These are phyloP conservation scores for Trichoderma polysporum DNA, from an alignment of 2,329 filamentous ascomycete species.

Conservation along the genomic window DNA sequence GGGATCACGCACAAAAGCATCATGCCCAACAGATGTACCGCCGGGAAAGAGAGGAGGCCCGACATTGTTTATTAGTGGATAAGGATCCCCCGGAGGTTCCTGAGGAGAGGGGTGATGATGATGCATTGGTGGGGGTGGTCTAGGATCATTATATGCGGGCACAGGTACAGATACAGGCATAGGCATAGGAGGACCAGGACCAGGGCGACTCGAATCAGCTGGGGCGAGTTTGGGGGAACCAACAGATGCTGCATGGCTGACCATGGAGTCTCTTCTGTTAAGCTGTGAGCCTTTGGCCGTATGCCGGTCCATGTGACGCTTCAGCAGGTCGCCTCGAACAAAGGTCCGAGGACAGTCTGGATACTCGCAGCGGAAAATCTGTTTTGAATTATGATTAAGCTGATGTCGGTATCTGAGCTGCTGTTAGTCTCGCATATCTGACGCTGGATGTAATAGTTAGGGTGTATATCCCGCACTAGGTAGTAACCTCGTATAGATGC, in stretches of 20 bases:
- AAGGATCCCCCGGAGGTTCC: conserved; percentile 45
- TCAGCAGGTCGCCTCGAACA: conserved; percentile 88
- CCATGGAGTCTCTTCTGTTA: conserved; percentile 65
- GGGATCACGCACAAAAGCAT: conserved; percentile 14
- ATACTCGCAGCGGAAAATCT: conserved; percentile 92
- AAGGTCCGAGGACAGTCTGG: conserved; percentile 88
- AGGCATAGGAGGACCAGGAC: conserved; percentile 33
- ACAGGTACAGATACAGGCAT: neutral
- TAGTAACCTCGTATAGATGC: neutral
- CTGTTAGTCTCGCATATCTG: conserved; percentile 15
- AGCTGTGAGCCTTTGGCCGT: conserved; percentile 76
- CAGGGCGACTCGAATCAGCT: conserved; percentile 47
- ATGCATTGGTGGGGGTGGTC: conserved; percentile 40
- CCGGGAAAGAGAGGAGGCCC: conserved; percentile 37
- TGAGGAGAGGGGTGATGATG: conserved; percentile 51
- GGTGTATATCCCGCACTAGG: neutral
- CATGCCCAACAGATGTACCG: conserved; percentile 14
- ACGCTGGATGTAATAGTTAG: neutral
- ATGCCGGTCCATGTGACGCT: conserved; percentile 79
- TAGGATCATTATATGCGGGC: conserved; percentile 31
- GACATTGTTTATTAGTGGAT: conserved; percentile 47
- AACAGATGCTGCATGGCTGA: conserved; percentile 35
- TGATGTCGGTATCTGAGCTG: conserved; percentile 74
- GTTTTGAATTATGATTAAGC: conserved; percentile 92
- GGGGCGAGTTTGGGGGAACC: conserved; percentile 39